A percentile compares a stretch with the other conserved stretches of the same genome.
These are phyloP conservation scores for Fusarium burgessii DNA, from an alignment of 2,329 filamentous ascomycete genomes.

Conservation along the genomic window DNA sequence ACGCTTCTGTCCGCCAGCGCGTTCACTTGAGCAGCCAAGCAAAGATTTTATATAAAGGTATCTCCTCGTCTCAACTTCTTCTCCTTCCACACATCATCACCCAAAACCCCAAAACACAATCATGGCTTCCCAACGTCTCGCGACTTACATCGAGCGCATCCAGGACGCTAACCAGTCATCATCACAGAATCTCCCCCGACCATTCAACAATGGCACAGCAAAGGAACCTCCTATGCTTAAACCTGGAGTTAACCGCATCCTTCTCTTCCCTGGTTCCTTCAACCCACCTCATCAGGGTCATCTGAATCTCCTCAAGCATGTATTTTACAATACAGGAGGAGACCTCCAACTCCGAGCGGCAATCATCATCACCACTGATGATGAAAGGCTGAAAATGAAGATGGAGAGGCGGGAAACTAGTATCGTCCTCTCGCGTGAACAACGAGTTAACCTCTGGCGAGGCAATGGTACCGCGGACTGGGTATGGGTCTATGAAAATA, in stretches of 20 bases:
- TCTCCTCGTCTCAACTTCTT: neutral
- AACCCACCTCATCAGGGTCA: slow-evolving; percentile 55
- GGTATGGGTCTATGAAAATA: slow-evolving; percentile 43
- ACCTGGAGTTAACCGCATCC: slow-evolving; percentile 43
- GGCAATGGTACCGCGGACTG: slow-evolving; percentile 32
- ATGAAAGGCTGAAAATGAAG: slow-evolving; percentile 43
- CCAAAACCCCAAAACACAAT: neutral
- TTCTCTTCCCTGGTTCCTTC: slow-evolving; percentile 54
- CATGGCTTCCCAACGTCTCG: slow-evolving; percentile 27
- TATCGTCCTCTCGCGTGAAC: slow-evolving; percentile 31
- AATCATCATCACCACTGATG: slow-evolving; percentile 47
- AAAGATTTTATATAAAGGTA: neutral
- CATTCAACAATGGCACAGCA: slow-evolving; percentile 30
- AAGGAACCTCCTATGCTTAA: slow-evolving; percentile 14
- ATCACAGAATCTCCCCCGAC: neutral
- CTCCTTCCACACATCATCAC: neutral
- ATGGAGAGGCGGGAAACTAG: slow-evolving; percentile 11
- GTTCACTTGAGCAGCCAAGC: neutral
- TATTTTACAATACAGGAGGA: slow-evolving; percentile 43
- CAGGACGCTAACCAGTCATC: neutral
- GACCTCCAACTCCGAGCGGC: slow-evolving; percentile 50
- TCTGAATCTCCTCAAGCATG: slow-evolving; percentile 48
- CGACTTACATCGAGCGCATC: slow-evolving; percentile 32
- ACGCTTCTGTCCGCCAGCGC: no score
- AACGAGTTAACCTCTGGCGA: slow-evolving; percentile 47